These are phyloP conservation scores for Yamadazyma endophytica DNA, from an alignment of 805 yeast species.

Conservation along the genomic window DNA sequence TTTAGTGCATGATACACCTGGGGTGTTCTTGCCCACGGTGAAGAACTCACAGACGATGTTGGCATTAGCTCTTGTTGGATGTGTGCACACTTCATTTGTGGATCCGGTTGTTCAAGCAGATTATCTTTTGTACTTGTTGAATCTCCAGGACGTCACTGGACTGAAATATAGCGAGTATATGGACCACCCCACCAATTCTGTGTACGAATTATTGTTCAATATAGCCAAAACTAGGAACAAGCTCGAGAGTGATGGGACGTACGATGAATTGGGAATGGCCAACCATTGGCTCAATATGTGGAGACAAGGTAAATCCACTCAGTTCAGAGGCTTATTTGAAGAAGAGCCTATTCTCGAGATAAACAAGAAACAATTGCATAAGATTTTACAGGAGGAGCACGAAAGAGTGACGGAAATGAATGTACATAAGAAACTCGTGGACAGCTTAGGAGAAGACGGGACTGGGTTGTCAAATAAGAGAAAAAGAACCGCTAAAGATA, in stretches of 20 bases:
- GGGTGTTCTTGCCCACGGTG: slow-evolving; percentile 79
- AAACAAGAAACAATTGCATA: slow-evolving; percentile 19
- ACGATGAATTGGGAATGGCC: slow-evolving; percentile 60
- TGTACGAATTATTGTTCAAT: slow-evolving; percentile 50
- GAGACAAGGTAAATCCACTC: slow-evolving; percentile 49
- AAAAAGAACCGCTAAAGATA: slow-evolving; percentile 41
- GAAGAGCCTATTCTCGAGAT: slow-evolving; percentile 27
- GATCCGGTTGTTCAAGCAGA: slow-evolving; percentile 89
- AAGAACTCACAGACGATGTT: slow-evolving; percentile 67
- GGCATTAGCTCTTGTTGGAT: slow-evolving; percentile 67
- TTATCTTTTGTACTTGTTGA: slow-evolving; percentile 70
- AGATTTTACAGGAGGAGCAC: slow-evolving; percentile 23
- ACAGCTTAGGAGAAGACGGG: slow-evolving; percentile 38
- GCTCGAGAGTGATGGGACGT: slow-evolving; percentile 30
- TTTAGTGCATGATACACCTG: slow-evolving; percentile 85
- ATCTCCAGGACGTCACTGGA: slow-evolving; percentile 53
- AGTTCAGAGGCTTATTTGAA: slow-evolving; percentile 33
- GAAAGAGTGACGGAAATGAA: slow-evolving; percentile 23
- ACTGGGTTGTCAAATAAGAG: slow-evolving; percentile 30
- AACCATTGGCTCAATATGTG: slow-evolving; percentile 58
- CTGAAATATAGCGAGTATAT: slow-evolving; percentile 42
- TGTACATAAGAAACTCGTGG: slow-evolving; percentile 24
- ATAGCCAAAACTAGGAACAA: slow-evolving; percentile 41
- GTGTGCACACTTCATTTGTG: slow-evolving; percentile 62
- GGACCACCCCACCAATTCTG: slow-evolving; percentile 66